phyloP scores from a whole-genome alignment of 2,329 filamentous ascomycete species.

The Juglanconis sp. region DNA sequence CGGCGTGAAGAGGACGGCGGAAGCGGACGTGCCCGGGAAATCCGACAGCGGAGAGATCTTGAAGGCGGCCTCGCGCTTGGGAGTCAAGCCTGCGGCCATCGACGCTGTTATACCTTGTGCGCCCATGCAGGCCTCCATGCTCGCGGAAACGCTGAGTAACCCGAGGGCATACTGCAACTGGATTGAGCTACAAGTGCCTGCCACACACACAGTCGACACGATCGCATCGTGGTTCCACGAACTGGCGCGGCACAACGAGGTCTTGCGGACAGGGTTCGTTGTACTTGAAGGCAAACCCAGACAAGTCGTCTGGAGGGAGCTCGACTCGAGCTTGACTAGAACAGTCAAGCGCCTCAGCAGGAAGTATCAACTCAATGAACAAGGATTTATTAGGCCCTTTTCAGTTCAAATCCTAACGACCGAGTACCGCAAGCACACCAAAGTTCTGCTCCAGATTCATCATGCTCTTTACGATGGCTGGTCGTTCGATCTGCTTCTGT shows the following conservation, averaged over 20 bases:
- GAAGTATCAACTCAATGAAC: slow-evolving; percentile 37
- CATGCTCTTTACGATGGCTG: slow-evolving; percentile 92
- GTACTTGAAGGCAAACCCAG: slow-evolving; percentile 51
- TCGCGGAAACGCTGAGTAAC: slow-evolving; percentile 66
- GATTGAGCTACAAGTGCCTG: slow-evolving; percentile 55
- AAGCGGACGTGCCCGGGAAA: background rate
- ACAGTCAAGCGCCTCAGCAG: slow-evolving; percentile 35
- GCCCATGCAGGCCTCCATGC: slow-evolving; percentile 74
- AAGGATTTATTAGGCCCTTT: slow-evolving; percentile 54
- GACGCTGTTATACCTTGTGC: slow-evolving; percentile 59
- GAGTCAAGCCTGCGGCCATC: slow-evolving; percentile 37
- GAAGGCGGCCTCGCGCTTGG: slow-evolving; percentile 18
- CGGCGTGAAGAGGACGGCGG: background rate
- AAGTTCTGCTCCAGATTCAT: slow-evolving; percentile 59
- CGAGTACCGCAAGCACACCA: background rate
- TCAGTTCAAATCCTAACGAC: slow-evolving; percentile 49
- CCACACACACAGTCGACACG: slow-evolving; percentile 27
- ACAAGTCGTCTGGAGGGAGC: slow-evolving; percentile 60
- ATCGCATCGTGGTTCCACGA: slow-evolving; percentile 48
- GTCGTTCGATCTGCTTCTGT: slow-evolving; percentile 73
- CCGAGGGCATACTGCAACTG: slow-evolving; percentile 72
- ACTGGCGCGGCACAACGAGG: slow-evolving; percentile 56
- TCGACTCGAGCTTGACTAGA: slow-evolving; percentile 42
- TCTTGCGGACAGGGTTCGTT: slow-evolving; percentile 72
- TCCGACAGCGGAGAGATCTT: background rate